Base-by-base conservation (phyloP, 1,284 basidiomycete species). In the Tylopilus sp. region DNA sequence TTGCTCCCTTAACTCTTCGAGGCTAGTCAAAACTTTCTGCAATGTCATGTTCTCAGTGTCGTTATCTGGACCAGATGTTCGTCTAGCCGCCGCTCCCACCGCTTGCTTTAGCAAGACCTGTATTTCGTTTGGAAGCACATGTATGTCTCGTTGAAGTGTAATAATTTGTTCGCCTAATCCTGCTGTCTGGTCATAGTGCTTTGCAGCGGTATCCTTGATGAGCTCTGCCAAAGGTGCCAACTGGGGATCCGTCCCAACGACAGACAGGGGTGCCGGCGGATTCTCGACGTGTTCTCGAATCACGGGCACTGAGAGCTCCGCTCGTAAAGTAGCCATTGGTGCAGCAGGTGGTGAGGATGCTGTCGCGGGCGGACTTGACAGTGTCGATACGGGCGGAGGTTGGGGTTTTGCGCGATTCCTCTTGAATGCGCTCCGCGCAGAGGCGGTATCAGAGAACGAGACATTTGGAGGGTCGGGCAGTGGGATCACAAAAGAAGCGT, bases 141-240 rank as follows among this genome's bases (percentile, higher is more conserved):
- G 64, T 21, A 74, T 56, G 38, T 74, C 69, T 25, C 58, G 57
- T 39, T 74, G 72, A 25, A 76, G 59, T 9, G 65, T 61, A 15
- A 62, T 55, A 13, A 75, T 57, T 38, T 69, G 71, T 46, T 69
- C 63, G 15, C 61, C 60, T 6, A 74, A 42, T 10, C 65, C 66
- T 6, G 60, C 63, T 8, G 70, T 65, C 44, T 68, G 67, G 46
- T 68, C 68, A 21, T 65, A 64, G 47, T 71, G 68, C 34, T 71
- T 67, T 26, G 65, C 61, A 28, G 68, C 63, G 35, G 67, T 68
- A 16, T 69, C 67, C 44, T 70, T 71, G 53, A 74, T 64, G 11
- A 70, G 56, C 38, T 73, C 66, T 16, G 60, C 59, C 16, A 73
- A 42, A 1, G 67, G 61, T 8, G 46, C 59, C 19, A 67, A 31